Base-by-base conservation (phyloP, 179 eudicot species). In the Actinidia polygama region DNA sequence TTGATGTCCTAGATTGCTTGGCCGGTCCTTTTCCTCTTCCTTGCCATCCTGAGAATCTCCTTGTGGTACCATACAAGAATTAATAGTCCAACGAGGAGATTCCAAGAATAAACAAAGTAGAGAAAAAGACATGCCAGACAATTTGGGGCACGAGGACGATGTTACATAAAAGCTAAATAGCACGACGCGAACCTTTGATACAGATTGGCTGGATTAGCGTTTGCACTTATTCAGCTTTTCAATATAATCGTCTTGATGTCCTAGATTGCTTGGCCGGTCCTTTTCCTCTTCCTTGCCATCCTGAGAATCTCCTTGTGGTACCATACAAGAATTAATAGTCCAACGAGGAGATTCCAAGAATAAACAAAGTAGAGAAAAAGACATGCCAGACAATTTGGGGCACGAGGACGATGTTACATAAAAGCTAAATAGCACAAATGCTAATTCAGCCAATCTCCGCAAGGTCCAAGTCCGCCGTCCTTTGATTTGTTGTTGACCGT, bases 401-500 rank as follows among this genome's bases (percentile, higher is more conserved):
- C 96, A 94, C 91, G 11, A 95, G 95, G 67, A 90, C 67, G 23
- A 95, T 87, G 14, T 94, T 89, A 78, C 96, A 91, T 58, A 94
- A 67, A 0, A 94, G 89, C 86, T 95, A 98, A 82, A 95, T 94
- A 95, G 86, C 9, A 96, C 98, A 79, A 95, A 94, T 14, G 90
- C 98, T 67, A 94, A 85, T 80, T 98, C 98, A 49, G 98, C 98
- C 81, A 95, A 84, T 89, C 98, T 86, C 76, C 94, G 98, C 96
- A 81, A 94, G 90, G 87, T 95, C 98, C 21, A 92, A 40, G 92
- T 91, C 98, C 85, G 93, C 92, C 0, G 88, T 86, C 86, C 94
- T 91, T 87, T 95, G 99, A 81, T 94, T 98, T 46, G 93, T 94
- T 44, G 99, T 94, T 84, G 93, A 91, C 98, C 94, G 92, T 79